A percentile compares a stretch with the other conserved stretches of the same genome.
These are phyloP conservation scores for Xylaria sp. DNA, from an alignment of 2,329 filamentous ascomycete species.

Conservation along the genomic window DNA sequence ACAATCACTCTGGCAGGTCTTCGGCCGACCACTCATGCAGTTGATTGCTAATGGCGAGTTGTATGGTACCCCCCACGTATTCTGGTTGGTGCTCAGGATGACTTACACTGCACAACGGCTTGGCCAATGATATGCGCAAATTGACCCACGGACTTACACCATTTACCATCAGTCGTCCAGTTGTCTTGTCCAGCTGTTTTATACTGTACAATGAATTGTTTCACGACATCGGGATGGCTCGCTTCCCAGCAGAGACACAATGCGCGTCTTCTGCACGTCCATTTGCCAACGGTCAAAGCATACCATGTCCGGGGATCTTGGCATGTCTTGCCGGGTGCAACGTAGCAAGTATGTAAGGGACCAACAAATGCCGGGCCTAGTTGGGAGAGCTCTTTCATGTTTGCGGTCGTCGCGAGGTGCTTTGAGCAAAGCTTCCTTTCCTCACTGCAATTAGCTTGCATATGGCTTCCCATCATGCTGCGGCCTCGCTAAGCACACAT, in stretches of 20 bases:
- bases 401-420: background rate
- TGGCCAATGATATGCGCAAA: conserved; percentile 16
- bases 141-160: conserved; percentile 27
- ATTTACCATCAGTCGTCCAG: background rate
- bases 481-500: background rate
- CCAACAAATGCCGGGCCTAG: conserved; percentile 17
- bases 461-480: background rate
- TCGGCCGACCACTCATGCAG: background rate
- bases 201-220: background rate
- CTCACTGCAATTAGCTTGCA: background rate
- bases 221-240: conserved; percentile 3
- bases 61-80: background rate
- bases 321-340: conserved; percentile 16
- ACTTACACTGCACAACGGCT: background rate
- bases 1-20: background rate
- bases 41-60: background rate
- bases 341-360: conserved; percentile 8
- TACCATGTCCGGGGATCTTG: conserved; percentile 1
- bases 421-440: background rate
- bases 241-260: background rate
- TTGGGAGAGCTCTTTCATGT: background rate
- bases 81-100: background rate
- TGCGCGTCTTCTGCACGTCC: conserved; percentile 1
- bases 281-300: conserved; percentile 3
- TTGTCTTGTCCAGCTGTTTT: too few species aligned